Conservation (phyloP, 352 stramenopile species). For the Phytophthora macrochlamydospora region DNA sequence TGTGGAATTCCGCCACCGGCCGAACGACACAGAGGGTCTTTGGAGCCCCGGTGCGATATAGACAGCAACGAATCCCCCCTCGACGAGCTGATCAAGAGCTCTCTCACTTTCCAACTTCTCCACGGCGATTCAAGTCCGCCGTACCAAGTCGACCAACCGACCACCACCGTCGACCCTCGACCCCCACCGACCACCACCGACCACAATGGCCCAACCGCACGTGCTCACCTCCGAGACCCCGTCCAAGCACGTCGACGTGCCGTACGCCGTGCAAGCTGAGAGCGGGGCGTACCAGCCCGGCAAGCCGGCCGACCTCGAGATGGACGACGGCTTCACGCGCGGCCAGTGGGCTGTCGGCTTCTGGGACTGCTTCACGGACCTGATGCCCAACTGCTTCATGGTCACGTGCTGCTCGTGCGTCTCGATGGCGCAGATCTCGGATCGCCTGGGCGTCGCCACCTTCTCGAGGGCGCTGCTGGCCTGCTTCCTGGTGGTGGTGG, state of each 20-base stretch:
- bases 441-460: conserved; percentile 40
- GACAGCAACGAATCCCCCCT: background rate
- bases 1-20: too few species aligned
- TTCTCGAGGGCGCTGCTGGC: conserved; percentile 35
- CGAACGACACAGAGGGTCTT: background rate
- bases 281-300: background rate
- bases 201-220: conserved; percentile 22
- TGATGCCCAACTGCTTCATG: conserved; percentile 57
- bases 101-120: conserved; percentile 23
- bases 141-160: conserved; percentile 9
- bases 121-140: conserved; percentile 2
- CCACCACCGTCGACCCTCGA: background rate
- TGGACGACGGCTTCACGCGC: conserved; percentile 18
- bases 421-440: conserved; percentile 45
- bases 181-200: background rate
- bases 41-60: background rate
- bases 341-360: conserved; percentile 31
- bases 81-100: background rate
- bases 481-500: conserved; percentile 28
- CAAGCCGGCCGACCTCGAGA: conserved; percentile 25
- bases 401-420: conserved; percentile 51
- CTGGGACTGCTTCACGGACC: conserved; percentile 49
- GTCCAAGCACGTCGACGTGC: conserved; percentile 12
- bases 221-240: conserved; percentile 20
- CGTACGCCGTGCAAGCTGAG: conserved; percentile 18